phyloP scores from a whole-genome alignment of 768 basidiomycete genomes.

The Leccinum barrowsii region DNA sequence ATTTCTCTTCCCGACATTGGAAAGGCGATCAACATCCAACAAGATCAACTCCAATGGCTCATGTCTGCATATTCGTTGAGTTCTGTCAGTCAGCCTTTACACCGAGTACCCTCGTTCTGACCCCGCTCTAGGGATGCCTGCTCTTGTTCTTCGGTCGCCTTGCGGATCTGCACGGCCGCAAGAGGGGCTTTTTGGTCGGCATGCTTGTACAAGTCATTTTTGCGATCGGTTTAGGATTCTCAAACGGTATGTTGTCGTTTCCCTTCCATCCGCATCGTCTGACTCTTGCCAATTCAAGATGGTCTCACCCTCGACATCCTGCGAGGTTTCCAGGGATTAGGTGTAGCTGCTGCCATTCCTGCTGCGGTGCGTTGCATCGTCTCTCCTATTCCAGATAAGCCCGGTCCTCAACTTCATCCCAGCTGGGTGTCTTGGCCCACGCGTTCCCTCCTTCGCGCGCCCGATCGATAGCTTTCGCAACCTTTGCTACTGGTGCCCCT shows the following conservation, averaged over 20 bases:
- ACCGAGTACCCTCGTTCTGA: background rate
- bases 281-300: slow-evolving; percentile 36
- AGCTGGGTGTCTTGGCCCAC: slow-evolving; percentile 82
- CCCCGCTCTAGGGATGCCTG: slow-evolving; percentile 62
- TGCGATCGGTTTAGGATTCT: slow-evolving; percentile 63
- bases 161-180: slow-evolving; percentile 77
- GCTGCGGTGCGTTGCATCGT: slow-evolving; percentile 48
- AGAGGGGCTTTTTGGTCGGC: slow-evolving; percentile 61
- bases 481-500: slow-evolving; percentile 83
- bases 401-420: background rate
- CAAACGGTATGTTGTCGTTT: slow-evolving; percentile 38
- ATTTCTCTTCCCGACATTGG: slow-evolving; percentile 54
- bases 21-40: slow-evolving; percentile 43
- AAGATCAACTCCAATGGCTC: slow-evolving; percentile 63
- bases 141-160: slow-evolving; percentile 75
- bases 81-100: slow-evolving; percentile 43
- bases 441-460: slow-evolving; percentile 66
- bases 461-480: slow-evolving; percentile 75
- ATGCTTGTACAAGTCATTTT: slow-evolving; percentile 51
- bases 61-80: slow-evolving; percentile 64
- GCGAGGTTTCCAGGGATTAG: slow-evolving; percentile 81
- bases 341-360: slow-evolving; percentile 71
- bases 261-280: background rate
- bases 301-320: slow-evolving; percentile 62
- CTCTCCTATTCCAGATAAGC: background rate